Conservation (phyloP, 2,329 filamentous ascomycete genomes). For the Nemania sp. region DNA sequence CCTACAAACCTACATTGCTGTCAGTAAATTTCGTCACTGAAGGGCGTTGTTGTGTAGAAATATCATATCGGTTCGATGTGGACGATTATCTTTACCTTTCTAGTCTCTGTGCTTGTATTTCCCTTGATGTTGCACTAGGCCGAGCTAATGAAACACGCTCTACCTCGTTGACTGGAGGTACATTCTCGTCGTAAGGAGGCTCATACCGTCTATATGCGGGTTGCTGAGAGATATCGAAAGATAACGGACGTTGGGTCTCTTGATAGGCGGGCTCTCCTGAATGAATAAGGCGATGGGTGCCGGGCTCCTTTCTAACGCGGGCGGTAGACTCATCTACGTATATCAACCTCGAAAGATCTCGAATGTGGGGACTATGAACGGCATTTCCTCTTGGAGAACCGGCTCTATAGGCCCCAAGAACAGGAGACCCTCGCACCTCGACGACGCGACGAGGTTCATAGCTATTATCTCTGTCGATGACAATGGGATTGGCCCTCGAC, state of each 20-base stretch:
- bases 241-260: constrained; percentile 14
- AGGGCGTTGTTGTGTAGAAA: neutral
- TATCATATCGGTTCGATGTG: neutral
- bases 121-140: constrained; percentile 14
- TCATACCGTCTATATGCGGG: constrained; percentile 8
- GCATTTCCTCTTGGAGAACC: constrained; percentile 21
- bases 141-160: constrained; percentile 23
- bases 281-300: neutral
- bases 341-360: constrained; percentile 29
- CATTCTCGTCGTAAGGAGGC: constrained; percentile 22
- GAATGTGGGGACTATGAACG: constrained; percentile 22
- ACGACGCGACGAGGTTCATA: constrained; percentile 32
- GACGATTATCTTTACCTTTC: constrained; percentile 34
- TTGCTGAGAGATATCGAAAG: constrained; percentile 16
- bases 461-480: constrained; percentile 29
- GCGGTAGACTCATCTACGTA: constrained; percentile 30
- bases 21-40: constrained; percentile 22
- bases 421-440: constrained; percentile 31
- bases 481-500: constrained; percentile 33
- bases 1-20: constrained; percentile 22
- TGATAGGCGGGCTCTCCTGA: constrained; percentile 22
- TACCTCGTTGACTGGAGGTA: constrained; percentile 18
- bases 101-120: constrained; percentile 20
- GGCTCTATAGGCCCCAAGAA: constrained; percentile 26
- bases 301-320: constrained; percentile 19